Conservation (phyloP, 352 stramenopile genomes). For the Pythium periplocum region DNA sequence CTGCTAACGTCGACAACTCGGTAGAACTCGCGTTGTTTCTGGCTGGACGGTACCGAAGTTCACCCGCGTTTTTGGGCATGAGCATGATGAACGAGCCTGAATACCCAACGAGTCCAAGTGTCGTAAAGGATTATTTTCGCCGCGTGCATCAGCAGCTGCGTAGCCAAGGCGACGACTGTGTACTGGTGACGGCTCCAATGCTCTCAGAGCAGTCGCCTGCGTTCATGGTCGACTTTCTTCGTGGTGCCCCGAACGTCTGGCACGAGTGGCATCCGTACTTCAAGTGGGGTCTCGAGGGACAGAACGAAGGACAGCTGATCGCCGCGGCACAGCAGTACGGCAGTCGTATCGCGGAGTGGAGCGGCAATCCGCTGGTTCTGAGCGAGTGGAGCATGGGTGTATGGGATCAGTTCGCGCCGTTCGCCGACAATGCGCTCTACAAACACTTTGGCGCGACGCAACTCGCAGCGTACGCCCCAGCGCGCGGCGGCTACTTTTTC, state of each 20-base stretch:
- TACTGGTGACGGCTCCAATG: slow-evolving; percentile 20
- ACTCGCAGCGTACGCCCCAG: slow-evolving; percentile 11
- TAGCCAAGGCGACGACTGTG: slow-evolving; percentile 18
- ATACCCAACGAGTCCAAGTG: slow-evolving; percentile 11
- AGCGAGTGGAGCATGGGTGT: slow-evolving; percentile 28
- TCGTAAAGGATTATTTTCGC: slow-evolving; percentile 18
- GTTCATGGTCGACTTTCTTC: slow-evolving; percentile 14
- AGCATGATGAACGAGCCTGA: slow-evolving; percentile 29
- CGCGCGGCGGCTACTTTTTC: slow-evolving; percentile 17
- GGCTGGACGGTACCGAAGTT: slow-evolving; percentile 14
- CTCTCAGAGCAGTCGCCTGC: slow-evolving; percentile 14
- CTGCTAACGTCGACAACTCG: slow-evolving; percentile 18
- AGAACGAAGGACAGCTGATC: slow-evolving; percentile 20
- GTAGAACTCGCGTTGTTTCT: slow-evolving; percentile 23
- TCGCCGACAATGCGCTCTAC: slow-evolving; percentile 5
- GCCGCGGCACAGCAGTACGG: slow-evolving; percentile 11
- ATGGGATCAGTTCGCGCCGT: slow-evolving; percentile 13
- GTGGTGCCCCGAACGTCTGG: slow-evolving; percentile 22
- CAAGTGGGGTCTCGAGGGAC: slow-evolving; percentile 27
- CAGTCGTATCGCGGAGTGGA: slow-evolving; percentile 17
- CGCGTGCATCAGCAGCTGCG: slow-evolving; percentile 17
- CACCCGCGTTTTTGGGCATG: slow-evolving; percentile 26
- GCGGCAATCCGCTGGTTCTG: slow-evolving; percentile 22
- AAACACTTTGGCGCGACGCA: slow-evolving; percentile 13
- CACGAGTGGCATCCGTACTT: slow-evolving; percentile 40